Base-by-base conservation (phyloP, 163 green algal species). In the Prototheca wickerhamii region DNA sequence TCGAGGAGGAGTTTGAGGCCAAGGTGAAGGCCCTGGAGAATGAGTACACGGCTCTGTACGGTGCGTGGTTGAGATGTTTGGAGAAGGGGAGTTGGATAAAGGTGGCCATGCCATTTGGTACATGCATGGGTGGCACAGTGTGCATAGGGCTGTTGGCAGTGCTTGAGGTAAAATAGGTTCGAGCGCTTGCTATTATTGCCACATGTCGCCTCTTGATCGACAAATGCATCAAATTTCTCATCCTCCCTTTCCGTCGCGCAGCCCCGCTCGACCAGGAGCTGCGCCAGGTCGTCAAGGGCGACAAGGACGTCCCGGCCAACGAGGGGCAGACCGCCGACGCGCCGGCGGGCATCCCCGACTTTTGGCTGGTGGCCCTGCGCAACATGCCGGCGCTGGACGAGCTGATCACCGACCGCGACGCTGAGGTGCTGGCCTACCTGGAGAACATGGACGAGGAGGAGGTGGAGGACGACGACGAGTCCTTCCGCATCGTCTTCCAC, bases 281-380 rank as follows among this genome's bases (percentile, higher is more conserved):
- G 44, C 51, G 42, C 0, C 55, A 66, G 2, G 76, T 94, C 17
- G 71, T 92, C 23, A 74, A n/a, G 1, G 85, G 88, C 21, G 57
- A 64, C 7, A 65, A 76, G 37, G 80, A 85, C 30, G 72, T 82
- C 4, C 77, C 70, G 53, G 53, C 15, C 12, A 21, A 15, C 10
- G 53, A 25, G 29, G 55, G 28, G 31, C 4, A 17, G 4, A 4
- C 31, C 5, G 55, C 21, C 30, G 4, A 61, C 10, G 59, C 58
- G 8, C 71, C 81, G 46, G 76, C 60, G 37, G 84, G 86, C 68
- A 82, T 97, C 31, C 87, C 87, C 23, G 84, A 95, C 42, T 98
- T 98, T 69, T 98, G 91, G 91, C 68, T 92, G n/a, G 84, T 69
- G 17, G 90, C 86, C 15, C 74, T 98, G 58, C 83, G 77, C 64